Evolutionary conservation across 192 early-diverging fungal genomes (phyloP).

Genomic region (Coemansia sp.): DNA sequence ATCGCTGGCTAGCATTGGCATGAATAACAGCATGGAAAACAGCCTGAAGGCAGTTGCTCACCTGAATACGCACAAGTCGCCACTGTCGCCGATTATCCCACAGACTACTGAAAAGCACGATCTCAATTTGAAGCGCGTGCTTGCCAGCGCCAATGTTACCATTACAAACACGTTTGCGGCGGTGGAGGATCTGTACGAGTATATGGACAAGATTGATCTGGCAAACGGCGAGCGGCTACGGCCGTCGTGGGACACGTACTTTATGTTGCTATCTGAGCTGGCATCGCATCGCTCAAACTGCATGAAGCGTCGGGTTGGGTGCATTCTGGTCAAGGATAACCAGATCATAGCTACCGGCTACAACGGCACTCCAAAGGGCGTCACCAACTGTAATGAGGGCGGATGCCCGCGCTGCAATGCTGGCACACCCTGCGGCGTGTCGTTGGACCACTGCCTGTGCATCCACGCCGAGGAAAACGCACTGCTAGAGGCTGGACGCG

Average conservation of each 20-base stretch:
- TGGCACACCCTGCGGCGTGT: constrained; percentile 72
- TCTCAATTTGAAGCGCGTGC: constrained; percentile 31
- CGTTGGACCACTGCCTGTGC: constrained; percentile 87
- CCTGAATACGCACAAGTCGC: neutral
- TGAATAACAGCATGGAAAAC: constrained; percentile 6
- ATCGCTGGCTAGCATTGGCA: neutral
- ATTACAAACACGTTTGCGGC: constrained; percentile 62
- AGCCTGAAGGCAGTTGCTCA: neutral
- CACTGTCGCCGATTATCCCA: constrained; percentile 28
- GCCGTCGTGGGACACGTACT: constrained; percentile 97
- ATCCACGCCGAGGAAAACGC: constrained; percentile 99
- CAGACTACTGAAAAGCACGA: constrained; percentile 11
- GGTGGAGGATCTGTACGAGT: constrained; percentile 31
- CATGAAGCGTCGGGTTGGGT: constrained; percentile 98
- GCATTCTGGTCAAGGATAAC: constrained; percentile 83
- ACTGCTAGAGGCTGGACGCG: constrained; percentile 91
- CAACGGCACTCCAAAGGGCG: constrained; percentile 92
- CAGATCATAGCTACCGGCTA: constrained; percentile 97
- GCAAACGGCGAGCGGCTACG: constrained; percentile 73
- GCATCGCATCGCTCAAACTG: constrained; percentile 90
- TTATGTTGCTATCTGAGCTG: constrained; percentile 91
- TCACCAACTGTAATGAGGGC: constrained; percentile 92
- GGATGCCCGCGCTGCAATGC: constrained; percentile 93
- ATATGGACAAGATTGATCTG: constrained; percentile 60
- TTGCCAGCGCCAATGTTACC: constrained; percentile 58